These are phyloP conservation scores for Leishmania gerbilli DNA, from an alignment of 208 protist species.

Conservation along the genomic window DNA sequence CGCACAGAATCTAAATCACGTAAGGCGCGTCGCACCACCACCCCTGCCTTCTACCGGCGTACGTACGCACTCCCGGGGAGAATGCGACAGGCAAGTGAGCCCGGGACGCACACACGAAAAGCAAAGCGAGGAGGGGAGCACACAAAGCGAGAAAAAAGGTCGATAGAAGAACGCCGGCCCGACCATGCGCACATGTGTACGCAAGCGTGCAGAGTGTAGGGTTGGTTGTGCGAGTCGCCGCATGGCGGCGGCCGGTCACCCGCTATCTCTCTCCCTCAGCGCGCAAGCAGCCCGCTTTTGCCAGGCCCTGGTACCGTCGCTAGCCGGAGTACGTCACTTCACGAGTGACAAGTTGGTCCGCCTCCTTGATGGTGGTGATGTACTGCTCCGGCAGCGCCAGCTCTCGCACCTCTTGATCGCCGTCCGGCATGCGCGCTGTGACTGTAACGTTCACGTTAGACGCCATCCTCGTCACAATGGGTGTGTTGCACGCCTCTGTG, in stretches of 20 bases:
- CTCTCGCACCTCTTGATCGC: constrained; percentile 30
- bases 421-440: constrained; percentile 25
- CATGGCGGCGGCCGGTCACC: not conserved
- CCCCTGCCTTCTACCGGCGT: not conserved
- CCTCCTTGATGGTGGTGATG: constrained; percentile 16
- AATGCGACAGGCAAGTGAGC: not conserved
- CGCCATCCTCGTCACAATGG: constrained; percentile 30
- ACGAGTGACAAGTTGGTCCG: constrained; percentile 10
- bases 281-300: not conserved
- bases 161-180: not conserved
- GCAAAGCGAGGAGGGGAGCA: not conserved
- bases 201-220: not conserved
- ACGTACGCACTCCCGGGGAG: not conserved
- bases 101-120: not conserved
- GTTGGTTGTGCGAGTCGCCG: not conserved
- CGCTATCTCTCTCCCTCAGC: not conserved
- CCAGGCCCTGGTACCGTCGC: not conserved
- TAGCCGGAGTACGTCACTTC: constrained; percentile 30
- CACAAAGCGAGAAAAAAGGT: too few relatives aligned
- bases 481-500: constrained; percentile 12
- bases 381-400: constrained; percentile 41
- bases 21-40: not conserved
- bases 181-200: not conserved
- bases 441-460: constrained; percentile 38
- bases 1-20: not conserved